Evolutionary conservation across 1,139 yeast genomes (phyloP), one percentile per base, ranked within the genome.

Genomic region (Zygoascus hellenicus): DNA sequence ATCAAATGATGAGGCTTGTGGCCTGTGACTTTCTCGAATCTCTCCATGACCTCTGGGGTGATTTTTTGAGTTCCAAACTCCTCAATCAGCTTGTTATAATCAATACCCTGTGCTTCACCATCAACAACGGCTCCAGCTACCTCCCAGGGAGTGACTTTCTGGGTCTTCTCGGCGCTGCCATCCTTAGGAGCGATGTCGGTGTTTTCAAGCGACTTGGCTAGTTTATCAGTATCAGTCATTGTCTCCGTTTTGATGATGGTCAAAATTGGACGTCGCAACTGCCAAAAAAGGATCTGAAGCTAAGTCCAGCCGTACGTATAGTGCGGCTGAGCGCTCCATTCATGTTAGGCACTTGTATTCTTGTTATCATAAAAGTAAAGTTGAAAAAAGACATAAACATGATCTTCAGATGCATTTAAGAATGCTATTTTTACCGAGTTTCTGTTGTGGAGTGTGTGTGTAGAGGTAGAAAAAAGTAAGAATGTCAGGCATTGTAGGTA

Each of bases 71-170:
- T 90, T 55, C 99, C 99, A 62, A 92, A 92, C 64, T 86, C 88
- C 54, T 74, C 72, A 58, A 88, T 84, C 58, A 92, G 75, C 68
- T 87, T 87, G 53, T 85, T 92, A 67, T 92, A 92, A 69, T 92
- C 97, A 56, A 92, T 90, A 31, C 81, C 90, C 64, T 84, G 89
- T 16, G 85, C 78, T 61, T 83, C 74, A 43, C 99, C 99, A 60
- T 89, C 95, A 45, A 87, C 96, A 42, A 90, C 95, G 3, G 97
- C 98, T 51, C 98, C 99, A 68, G 87, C 96, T 26, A 94, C 99
- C 64, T 92, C 97, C 97, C 98, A 92, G 42, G 98, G 98, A 0
- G 98, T 94, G 56, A 94, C 78, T 48, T 80, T 90, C 42, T 75
- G 75, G 7, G 26, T 22, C 26, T 22, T 22, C 26, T 22, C 26